phyloP scores from a whole-genome alignment of 2,329 filamentous ascomycete species.

The Penicillium janthinellum region DNA sequence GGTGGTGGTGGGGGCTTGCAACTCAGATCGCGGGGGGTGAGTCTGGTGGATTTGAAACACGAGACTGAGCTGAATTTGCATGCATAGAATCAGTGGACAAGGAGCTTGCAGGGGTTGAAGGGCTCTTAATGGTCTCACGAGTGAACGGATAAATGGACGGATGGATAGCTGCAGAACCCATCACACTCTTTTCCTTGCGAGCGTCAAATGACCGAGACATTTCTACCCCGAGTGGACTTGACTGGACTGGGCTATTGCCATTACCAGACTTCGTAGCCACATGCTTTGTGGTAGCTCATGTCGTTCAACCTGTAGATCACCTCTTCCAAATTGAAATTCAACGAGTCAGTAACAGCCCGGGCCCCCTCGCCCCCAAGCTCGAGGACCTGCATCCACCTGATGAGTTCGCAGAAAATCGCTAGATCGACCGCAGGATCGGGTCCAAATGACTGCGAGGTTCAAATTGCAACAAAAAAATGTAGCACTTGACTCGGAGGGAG shows the following conservation, averaged over 20 bases:
- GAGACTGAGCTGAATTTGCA: neutral
- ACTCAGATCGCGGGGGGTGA: neutral
- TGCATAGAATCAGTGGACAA: neutral
- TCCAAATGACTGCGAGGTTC: slow-evolving; percentile 15
- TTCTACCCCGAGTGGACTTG: neutral
- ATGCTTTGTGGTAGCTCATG: neutral
- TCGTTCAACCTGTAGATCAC: neutral
- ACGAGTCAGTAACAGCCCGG: neutral
- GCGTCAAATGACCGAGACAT: slow-evolving; percentile 15
- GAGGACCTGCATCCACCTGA: neutral
- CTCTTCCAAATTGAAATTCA: neutral
- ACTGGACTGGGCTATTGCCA: neutral
- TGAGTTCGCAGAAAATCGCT: slow-evolving; percentile 4
- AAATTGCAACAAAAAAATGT: neutral
- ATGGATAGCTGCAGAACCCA: slow-evolving; percentile 10
- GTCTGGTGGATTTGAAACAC: neutral
- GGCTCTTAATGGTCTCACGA: neutral
- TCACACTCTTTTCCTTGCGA: slow-evolving; percentile 10
- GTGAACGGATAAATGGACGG: neutral
- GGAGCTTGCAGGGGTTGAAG: neutral
- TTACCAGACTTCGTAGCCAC: neutral
- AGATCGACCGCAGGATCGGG: slow-evolving; percentile 18
- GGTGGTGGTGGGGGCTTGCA: neutral
- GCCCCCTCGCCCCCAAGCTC: neutral
- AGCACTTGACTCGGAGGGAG: neutral